Evolutionary conservation across 2,329 filamentous ascomycete genomes (phyloP).

Genomic region (Aspergillus terreus): DNA sequence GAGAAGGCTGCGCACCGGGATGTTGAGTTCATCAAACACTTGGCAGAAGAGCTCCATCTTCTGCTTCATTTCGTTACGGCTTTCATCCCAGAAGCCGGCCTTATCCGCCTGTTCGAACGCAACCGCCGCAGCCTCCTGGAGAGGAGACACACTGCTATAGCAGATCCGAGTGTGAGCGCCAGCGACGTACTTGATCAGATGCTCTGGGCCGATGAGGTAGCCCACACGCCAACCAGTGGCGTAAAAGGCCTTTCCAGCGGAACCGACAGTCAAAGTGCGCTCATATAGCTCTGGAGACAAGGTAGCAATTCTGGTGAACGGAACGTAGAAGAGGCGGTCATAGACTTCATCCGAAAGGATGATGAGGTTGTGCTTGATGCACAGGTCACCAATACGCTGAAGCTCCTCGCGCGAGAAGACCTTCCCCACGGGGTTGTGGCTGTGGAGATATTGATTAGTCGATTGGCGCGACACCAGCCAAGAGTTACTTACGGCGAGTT

Average conservation of each 20-base stretch:
- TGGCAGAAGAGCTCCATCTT: constrained; percentile 87
- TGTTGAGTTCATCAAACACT: constrained; percentile 68
- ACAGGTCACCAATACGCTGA: constrained; percentile 77
- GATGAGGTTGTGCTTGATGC: constrained; percentile 88
- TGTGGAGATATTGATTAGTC: constrained; percentile 17
- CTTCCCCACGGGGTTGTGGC: constrained; percentile 93
- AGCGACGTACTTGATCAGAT: constrained; percentile 86
- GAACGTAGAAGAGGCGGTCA: constrained; percentile 90
- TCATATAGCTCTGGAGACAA: constrained; percentile 84
- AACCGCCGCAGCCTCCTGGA: constrained; percentile 91
- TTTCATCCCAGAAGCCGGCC: constrained; percentile 81
- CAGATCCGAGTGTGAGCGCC: constrained; percentile 95
- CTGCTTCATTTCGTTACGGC: constrained; percentile 79
- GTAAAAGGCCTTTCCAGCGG: constrained; percentile 97
- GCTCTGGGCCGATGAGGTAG: constrained; percentile 85
- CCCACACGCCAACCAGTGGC: constrained; percentile 96
- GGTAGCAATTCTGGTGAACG: constrained; percentile 88
- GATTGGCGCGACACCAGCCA: background rate
- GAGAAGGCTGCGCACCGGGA: constrained; percentile 50
- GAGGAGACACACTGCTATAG: constrained; percentile 86
- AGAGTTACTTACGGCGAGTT: constrained; percentile 45
- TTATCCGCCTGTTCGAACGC: constrained; percentile 88
- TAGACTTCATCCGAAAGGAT: constrained; percentile 93
- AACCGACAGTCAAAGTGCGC: constrained; percentile 89
- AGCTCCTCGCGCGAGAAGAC: constrained; percentile 85